phyloP scores from a whole-genome alignment of 257 asterid species.

The Capsicum pubescens region DNA sequence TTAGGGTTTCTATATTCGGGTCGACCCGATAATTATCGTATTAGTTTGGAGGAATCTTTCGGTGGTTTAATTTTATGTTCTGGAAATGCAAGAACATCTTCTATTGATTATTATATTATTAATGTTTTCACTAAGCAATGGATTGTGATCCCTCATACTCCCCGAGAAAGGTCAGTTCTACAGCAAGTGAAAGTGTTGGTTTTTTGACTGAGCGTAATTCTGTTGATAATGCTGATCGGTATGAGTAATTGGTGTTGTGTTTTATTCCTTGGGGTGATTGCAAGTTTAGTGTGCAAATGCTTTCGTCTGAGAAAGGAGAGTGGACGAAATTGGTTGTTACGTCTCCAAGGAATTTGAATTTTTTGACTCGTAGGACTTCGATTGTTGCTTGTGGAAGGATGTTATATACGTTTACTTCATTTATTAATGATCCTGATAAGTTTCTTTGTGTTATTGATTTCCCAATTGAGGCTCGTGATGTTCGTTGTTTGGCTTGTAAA shows the following conservation, averaged over 20 bases:
- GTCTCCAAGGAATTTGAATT: not conserved
- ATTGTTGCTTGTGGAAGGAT: not conserved
- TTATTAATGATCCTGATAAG: not conserved
- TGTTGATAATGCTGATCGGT: not conserved
- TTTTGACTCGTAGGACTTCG: not conserved
- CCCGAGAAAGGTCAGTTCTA: not conserved
- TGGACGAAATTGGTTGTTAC: not conserved
- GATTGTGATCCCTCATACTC: not conserved
- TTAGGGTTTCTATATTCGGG: not conserved
- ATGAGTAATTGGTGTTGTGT: not conserved
- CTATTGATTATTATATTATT: not conserved
- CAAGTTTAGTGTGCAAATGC: not conserved
- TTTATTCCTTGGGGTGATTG: not conserved
- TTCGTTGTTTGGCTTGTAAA: not conserved
- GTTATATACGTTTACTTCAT: not conserved
- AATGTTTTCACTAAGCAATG: not conserved
- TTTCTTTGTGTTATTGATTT: not conserved
- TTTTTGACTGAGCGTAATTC: not conserved
- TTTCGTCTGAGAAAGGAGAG: not conserved
- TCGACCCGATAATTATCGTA: not conserved
- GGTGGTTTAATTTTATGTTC: not conserved
- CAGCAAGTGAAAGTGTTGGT: not conserved
- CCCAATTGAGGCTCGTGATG: conserved; percentile 8
- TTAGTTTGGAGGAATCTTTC: not conserved
- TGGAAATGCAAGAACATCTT: not conserved